Base-by-base conservation (phyloP, 176 grass and related monocot species). In the Carex littledalei region DNA sequence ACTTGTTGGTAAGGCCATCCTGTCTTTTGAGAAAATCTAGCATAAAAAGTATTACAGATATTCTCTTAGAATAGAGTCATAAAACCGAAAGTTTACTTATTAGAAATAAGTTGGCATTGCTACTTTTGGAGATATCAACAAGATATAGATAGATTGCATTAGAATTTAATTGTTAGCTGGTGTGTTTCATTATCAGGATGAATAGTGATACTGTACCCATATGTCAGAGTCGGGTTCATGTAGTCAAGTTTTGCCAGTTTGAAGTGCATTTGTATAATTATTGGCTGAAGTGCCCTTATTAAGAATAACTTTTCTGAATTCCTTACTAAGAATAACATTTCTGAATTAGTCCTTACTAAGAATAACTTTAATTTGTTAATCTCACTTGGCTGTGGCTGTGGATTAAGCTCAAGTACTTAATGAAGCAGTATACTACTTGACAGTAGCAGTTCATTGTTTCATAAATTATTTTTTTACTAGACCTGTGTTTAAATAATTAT, bases 11-110 rank as follows among this genome's bases (percentile, higher is more conserved):
- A 58, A 14, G 3, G 57, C 5, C 17, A 52, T 14, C 64, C 65
- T 67, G 37, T 53, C n/a, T 39, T 58, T 63, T 50, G 18, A 67
- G 67, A 89, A 16, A 4, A 89, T 61, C 88, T 86, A 31, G 59
- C 57, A 7, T 75, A 39, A 15, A 73, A 82, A 49, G 18, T 2
- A 45, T 15, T 73, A 18, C 0, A 75, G 6, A 35, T 74, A 13
- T 17, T 17, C 10, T 32, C 43, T 53, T 7, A 53, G 20, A 84
- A 10, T 18, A 55, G 60, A 84, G 5, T 34, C 20, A 52, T 37
- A 72, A 32, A 72, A 60, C n/a, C 63, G 0, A 71, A 81, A 61
- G 21, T 72, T 81, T 6, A 2, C 47, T 56, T 11, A 39, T 39
- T 39, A 41, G 32, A 69, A 69, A 5, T 8, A 69, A 69, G 14